Base-by-base conservation (phyloP, 345 rosid genomes). In the Xanthoceras sorbifolium region DNA sequence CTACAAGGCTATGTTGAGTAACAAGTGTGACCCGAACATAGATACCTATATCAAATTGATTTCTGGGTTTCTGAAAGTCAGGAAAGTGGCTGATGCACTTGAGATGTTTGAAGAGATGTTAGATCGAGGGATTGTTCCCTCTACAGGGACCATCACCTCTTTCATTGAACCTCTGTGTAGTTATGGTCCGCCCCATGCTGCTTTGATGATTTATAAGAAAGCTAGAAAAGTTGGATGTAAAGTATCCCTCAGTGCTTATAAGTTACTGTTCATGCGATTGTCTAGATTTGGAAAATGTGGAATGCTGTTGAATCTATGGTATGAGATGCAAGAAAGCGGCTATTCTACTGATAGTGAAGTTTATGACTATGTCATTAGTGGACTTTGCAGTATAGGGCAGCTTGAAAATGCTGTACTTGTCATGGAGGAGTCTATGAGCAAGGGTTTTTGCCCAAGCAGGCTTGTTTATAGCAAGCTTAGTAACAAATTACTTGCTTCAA, bases 251-350 rank as follows among this genome's bases (percentile, higher is more conserved):
- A 87, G 79, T 26, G 92, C 94, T 25, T 95, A 89, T 81, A 95
- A 95, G 89, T 77, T 89, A 66, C 82, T 95, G 83, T 87, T 93
- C 71, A 89, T 82, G 87, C 86, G 98, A 79, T 84, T 95, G 62
- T 91, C 97, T 29, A 88, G 89, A 78, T 95, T 93, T 82, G 98
- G 99, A 34, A 95, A 95, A 86, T 92, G 96, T 67, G 98, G 99
- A 73, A 89, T 89, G 89, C 48, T 95, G 86, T 82, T 92, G 65
- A 90, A 80, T 17, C n/a, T 92, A 64, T 93, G 99, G 98, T 80
- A 95, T 2, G 94, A 95, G 81, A 92, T 92, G 97, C 93, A 91
- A 81, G 91, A 86, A 80, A 83, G 84, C 73, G 99, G 98, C 46
- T 88, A 86, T 77, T 28, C 82, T 71, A 85, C 88, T 0, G 98